Base-by-base conservation (phyloP, 2,329 filamentous ascomycete genomes). In the Aspergillus sojae region DNA sequence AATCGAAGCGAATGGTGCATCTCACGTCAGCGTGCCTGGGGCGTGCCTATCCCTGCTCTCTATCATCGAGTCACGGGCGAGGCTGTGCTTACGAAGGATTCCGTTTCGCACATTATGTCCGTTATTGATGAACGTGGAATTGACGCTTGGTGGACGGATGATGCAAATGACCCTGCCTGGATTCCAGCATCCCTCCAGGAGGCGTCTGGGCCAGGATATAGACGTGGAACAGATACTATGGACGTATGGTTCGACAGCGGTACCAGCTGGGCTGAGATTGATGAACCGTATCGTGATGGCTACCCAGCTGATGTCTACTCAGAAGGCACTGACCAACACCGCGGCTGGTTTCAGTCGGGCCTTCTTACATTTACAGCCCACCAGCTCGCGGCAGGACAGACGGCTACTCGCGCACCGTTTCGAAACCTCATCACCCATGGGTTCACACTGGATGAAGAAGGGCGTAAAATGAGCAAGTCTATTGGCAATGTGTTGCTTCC, bases 241-340 rank as follows among this genome's bases (percentile, higher is more conserved):
- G 95, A 99, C 77, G 95, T 99, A 11, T 99, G 95, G 95, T 99
- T 99, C 71, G 95, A 99, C 77, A 98, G 95, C 68, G 95, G 95
- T 6, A 97, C 91, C 57, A 97, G 93, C 73, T 99, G 95, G 95
- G 91, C 86, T 2, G 80, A 81, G 41, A 79, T 86, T 41, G 73
- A 76, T 61, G 65, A 68, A 3, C 76, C 77, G 30, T 71, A 72
- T 52, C 67, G 63, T 26, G 70, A 72, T 14, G 73, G 69, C 28
- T 73, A 70, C 45, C 77, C 74, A 28, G 93, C 93, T 0, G 93
- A 99, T 75, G 86, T 98, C 28, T 98, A 96, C 74, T 85, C 98
- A 3, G 95, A 99, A 80, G 95, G 95, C 36, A 92, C 91, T 4
- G 95, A 99, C 76, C 95, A 99, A 76, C 95, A 99, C 78, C 90